Base-by-base conservation (phyloP, 495 filamentous ascomycete species). In the Hypoxylon lienhwacheense region DNA sequence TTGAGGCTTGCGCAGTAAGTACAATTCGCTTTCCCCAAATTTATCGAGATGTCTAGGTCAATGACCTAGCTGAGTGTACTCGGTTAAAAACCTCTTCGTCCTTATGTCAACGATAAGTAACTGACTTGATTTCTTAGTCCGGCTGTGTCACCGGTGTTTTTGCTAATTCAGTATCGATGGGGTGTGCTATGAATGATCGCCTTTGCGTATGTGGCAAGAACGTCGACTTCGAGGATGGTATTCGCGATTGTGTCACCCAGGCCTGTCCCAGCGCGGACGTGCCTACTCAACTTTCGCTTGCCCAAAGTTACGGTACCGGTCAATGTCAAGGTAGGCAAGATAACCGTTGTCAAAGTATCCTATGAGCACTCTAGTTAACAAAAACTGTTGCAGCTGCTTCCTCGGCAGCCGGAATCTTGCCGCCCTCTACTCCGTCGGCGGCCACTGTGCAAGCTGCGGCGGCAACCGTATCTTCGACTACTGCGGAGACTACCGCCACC, bases 251-350 rank as follows among this genome's bases (percentile, higher is more conserved):
- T 40, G 53, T 63, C 15, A 47, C 43, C 25, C 28, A 47, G n/a
- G 56, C 49, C 1, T 68, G 65, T 17, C 41, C 32, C 2, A 8
- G n/a, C 16, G 65, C 50, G 1, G 42, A 32, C 4, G 44, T 49
- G 1, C 53, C 36, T 4, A 33, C 40, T 7, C 62, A 65, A 34
- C 56, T 63, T 7, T 56, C 63, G 0, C 43, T 68, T 7, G 43
- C 41, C 0, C 14, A 55, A 3, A 24, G 45, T 6, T 72, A 67
- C 42, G 60, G 51, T 11, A 32, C 37, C 14, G 29, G 48, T 2
- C 15, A 66, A 12, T 76, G 73, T 51, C 65, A 68, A 44, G 53
- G 73, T 75, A 50, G 69, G 72, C 61, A 32, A 47, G 10, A 6
- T 17, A 4, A 6, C 19, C 19, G 6, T 26, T 16, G 6, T 12